These are phyloP conservation scores for Dactylonectria estremocensis DNA, from an alignment of 2,329 filamentous ascomycete genomes.

Conservation along the genomic window DNA sequence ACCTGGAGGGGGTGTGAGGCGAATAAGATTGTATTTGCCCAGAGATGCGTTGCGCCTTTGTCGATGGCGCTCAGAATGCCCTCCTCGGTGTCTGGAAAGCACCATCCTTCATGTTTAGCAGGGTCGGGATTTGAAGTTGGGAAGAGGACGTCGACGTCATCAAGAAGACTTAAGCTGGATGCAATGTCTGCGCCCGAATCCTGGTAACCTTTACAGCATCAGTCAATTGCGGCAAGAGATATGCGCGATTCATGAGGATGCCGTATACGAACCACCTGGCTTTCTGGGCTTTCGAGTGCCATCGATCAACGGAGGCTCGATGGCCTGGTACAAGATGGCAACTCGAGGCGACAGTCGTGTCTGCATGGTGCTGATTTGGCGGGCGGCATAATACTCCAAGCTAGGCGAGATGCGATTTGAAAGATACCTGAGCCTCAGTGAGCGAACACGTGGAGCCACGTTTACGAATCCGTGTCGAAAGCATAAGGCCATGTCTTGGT, in stretches of 20 bases:
- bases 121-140: slow-evolving; percentile 27
- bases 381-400: neutral
- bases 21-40: slow-evolving; percentile 68
- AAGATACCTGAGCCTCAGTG: neutral
- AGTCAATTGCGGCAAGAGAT: neutral
- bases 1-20: slow-evolving; percentile 63
- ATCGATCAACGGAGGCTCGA: slow-evolving; percentile 63
- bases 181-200: slow-evolving; percentile 41
- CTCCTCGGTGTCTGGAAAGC: slow-evolving; percentile 40
- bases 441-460: neutral
- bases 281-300: slow-evolving; percentile 65
- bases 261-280: slow-evolving; percentile 51
- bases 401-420: neutral
- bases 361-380: slow-evolving; percentile 1
- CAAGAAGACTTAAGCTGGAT: slow-evolving; percentile 34
- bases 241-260: neutral
- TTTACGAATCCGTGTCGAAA: neutral
- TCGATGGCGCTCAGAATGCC: slow-evolving; percentile 51
- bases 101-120: slow-evolving; percentile 30
- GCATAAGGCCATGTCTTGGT: neutral
- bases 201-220: slow-evolving; percentile 32
- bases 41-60: slow-evolving; percentile 61
- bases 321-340: slow-evolving; percentile 63
- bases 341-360: slow-evolving; percentile 45
- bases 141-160: slow-evolving; percentile 34